A percentile compares a stretch with the other conserved stretches of the same genome.
These are phyloP conservation scores for Clonostachys solani DNA, from an alignment of 2,329 filamentous ascomycete genomes.

Conservation along the genomic window DNA sequence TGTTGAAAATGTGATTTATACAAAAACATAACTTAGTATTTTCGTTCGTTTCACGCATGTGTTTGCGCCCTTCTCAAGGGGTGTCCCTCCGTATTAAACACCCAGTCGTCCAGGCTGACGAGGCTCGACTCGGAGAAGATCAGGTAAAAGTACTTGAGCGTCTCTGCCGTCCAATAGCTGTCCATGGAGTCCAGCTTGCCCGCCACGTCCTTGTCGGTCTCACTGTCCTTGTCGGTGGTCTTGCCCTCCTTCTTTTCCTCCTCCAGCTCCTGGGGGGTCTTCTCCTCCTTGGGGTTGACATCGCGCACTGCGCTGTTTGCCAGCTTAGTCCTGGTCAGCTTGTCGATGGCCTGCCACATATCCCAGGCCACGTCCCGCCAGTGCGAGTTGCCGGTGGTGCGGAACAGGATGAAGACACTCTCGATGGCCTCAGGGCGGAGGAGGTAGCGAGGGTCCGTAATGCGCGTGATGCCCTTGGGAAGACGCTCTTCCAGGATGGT, in stretches of 20 bases:
- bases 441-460: constrained; percentile 45
- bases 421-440: constrained; percentile 49
- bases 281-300: constrained; percentile 11
- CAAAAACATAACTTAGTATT: too few species aligned
- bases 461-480: constrained; percentile 59
- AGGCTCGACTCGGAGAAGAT: constrained; percentile 63
- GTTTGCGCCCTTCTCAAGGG: constrained; percentile 15
- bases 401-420: constrained; percentile 49
- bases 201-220: neutral
- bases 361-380: constrained; percentile 45
- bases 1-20: too few species aligned
- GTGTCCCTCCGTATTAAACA: constrained; percentile 53
- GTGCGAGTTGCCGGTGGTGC: constrained; percentile 40
- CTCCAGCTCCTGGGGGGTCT: neutral
- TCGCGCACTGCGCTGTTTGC: constrained; percentile 46
- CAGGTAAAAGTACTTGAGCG: constrained; percentile 71
- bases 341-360: constrained; percentile 46
- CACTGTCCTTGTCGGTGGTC: too few species aligned
- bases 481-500: constrained; percentile 22
- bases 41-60: too few species aligned
- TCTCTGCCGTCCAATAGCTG: constrained; percentile 71
- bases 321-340: constrained; percentile 38
- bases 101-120: constrained; percentile 64
- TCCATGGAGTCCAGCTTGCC: constrained; percentile 19
- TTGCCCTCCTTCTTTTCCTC: too few species aligned